Base-by-base conservation (phyloP, 2,329 filamentous ascomycete genomes). In the Pyricularia sp. region DNA sequence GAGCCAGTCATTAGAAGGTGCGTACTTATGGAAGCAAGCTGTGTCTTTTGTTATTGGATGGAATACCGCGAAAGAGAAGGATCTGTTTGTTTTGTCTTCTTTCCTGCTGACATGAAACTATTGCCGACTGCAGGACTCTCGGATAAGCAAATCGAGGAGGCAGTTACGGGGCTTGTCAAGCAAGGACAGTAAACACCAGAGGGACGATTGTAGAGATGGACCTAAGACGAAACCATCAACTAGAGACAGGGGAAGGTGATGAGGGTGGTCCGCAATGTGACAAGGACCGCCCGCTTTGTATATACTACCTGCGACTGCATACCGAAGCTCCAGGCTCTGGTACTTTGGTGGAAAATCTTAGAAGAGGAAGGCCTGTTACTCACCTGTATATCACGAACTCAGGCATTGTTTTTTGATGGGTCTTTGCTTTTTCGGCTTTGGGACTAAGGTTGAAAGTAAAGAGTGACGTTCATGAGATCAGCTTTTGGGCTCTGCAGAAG, bases 61-160 rank as follows among this genome's bases (percentile, higher is more conserved):
- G n/a, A 12, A 1, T 4, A 57, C 12, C 28, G 9, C 3, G 33
- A 13, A 24, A 57, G n/a, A 57, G 3, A 6, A 24, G 28, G 6
- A 2, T 33, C 24, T 31, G 13, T 13, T 16, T 10, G 13, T 12
- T 28, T 31, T 28, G 13, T 28, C 24, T 19, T 10, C 1, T n/a
- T n/a, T 24, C 30, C 35, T 65, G 64, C 67, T 69, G 65, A 68
- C 33, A 5, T 40, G 12, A 40, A 40, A 16, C 13, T 16, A 8
- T 62, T 12, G n/a, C 24, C 2, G 26, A 22, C 10, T 31, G 2
- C 65, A 80, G 79, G 83, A 44, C 74, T 86, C 63, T 78, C 80
- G 64, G 83, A 85, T 70, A 84, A 85, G 76, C 79, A 86, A 73
- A 84, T 86, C 68, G 84, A 86, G 74, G 82, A 85, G 10, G 72